A percentile compares a stretch with the other conserved stretches of the same genome.
Evolutionary conservation across 140 eudicot species (phyloP).

Genomic region (Senecio squalidus): DNA sequence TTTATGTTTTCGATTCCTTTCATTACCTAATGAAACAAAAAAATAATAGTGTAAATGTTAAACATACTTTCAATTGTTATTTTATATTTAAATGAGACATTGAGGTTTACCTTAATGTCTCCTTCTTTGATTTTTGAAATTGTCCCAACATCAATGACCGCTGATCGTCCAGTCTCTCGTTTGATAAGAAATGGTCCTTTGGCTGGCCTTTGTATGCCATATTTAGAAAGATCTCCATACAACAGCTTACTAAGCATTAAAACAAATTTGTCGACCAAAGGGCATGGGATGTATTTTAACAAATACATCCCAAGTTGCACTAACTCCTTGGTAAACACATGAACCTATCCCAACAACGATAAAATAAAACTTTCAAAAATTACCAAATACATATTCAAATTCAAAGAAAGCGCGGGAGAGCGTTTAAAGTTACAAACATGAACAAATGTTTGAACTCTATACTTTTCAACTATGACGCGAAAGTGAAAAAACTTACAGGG

Average conservation of each 20-base stretch:
- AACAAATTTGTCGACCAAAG: conserved; percentile 38
- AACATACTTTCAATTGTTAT: not conserved
- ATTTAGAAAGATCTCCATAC: conserved; percentile 29
- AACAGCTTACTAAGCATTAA: conserved; percentile 18
- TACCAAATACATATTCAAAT: not conserved
- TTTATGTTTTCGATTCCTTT: conserved; percentile 23
- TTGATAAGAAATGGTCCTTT: conserved; percentile 55
- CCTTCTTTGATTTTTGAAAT: conserved; percentile 36
- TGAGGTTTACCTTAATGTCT: conserved; percentile 36
- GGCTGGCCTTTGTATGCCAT: conserved; percentile 40
- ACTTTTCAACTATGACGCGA: not conserved
- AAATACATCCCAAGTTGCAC: conserved; percentile 56
- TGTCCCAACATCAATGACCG: conserved; percentile 65
- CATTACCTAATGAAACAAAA: conserved; percentile 38
- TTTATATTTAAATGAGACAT: not conserved
- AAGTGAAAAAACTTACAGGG: conserved; percentile 25
- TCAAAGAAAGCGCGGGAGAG: not conserved
- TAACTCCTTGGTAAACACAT: conserved; percentile 41
- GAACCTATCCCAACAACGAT: conserved; percentile 25
- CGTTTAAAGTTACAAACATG: conserved; percentile 11
- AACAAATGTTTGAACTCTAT: conserved; percentile 25
- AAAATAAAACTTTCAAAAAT: too few relatives aligned
- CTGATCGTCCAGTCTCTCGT: conserved; percentile 32
- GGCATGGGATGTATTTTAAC: conserved; percentile 27
- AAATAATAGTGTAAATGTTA: not conserved